These are phyloP conservation scores for Aspergillus cavernicola DNA, from an alignment of 495 filamentous ascomycete genomes.

Conservation along the genomic window DNA sequence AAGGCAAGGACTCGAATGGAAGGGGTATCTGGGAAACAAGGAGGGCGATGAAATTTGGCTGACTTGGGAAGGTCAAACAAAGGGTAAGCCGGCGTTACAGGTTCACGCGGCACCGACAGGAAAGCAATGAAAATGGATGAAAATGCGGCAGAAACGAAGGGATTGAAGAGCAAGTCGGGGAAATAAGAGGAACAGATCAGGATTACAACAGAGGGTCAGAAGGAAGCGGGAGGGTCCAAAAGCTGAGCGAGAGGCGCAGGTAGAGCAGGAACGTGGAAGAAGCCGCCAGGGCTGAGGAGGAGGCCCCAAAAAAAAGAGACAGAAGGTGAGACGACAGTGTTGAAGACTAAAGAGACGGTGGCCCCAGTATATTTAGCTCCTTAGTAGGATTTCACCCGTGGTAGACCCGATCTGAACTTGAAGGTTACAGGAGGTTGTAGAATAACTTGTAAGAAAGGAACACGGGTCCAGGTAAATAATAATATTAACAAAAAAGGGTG, in stretches of 20 bases:
- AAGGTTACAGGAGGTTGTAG: too few species aligned
- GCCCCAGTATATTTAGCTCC: conserved; percentile 6
- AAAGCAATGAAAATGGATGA: conserved; percentile 8
- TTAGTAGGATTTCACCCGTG: neutral
- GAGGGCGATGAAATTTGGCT: conserved; percentile 10
- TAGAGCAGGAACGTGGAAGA: conserved; percentile 29
- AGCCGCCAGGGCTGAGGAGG: conserved; percentile 35
- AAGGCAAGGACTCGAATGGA: conserved; percentile 20
- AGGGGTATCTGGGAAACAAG: conserved; percentile 28
- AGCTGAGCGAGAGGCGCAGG: conserved; percentile 17
- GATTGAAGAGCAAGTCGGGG: conserved; percentile 10
- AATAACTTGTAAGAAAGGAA: too few species aligned
- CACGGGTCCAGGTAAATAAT: too few species aligned
- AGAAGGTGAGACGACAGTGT: conserved; percentile 9
- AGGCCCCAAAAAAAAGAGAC: conserved; percentile 16
- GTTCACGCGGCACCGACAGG: conserved; percentile 9
- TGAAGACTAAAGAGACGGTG: neutral
- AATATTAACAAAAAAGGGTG: neutral
- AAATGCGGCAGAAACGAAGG: conserved; percentile 8
- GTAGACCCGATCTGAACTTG: neutral
- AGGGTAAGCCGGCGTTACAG: conserved; percentile 9
- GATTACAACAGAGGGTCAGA: conserved; percentile 7
- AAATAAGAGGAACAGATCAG: conserved; percentile 4
- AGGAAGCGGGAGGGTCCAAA: neutral
- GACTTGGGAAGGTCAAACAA: conserved; percentile 15